Percentiles rank a stretch among this genome's conserved stretches.
These are phyloP conservation scores for Solanum sitiens DNA, from an alignment of 257 asterid genomes.

Conservation along the genomic window DNA sequence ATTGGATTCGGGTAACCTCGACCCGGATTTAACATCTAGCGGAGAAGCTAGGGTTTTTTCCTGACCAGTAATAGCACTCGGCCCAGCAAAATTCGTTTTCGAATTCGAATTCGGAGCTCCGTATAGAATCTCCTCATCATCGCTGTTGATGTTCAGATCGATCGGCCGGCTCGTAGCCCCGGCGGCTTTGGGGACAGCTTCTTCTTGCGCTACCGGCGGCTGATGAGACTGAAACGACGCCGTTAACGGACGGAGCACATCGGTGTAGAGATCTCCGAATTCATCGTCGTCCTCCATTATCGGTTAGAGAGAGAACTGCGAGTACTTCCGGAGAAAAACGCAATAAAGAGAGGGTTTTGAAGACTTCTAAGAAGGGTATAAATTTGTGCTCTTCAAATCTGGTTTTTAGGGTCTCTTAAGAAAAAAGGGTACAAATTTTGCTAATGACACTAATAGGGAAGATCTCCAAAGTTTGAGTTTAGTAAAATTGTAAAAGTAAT, in stretches of 20 bases:
- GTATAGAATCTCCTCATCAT: constrained; percentile 34
- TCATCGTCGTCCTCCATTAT: constrained; percentile 93
- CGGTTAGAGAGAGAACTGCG: not conserved
- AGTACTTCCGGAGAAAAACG: not conserved
- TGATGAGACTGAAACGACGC: constrained; percentile 28
- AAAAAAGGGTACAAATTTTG: not conserved
- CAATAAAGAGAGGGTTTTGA: constrained; percentile 8
- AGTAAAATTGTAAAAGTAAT: not conserved
- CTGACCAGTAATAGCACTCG: constrained; percentile 12
- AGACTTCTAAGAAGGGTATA: not conserved
- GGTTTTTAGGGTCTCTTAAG: not conserved
- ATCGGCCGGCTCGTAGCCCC: constrained; percentile 26
- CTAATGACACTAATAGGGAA: not conserved
- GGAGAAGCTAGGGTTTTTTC: constrained; percentile 16
- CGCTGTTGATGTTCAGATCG: constrained; percentile 52
- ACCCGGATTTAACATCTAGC: not conserved
- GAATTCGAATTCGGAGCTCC: constrained; percentile 29
- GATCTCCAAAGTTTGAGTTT: not conserved
- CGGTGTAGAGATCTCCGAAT: constrained; percentile 97
- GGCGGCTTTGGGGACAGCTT: constrained; percentile 5
- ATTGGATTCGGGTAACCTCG: constrained; percentile 24
- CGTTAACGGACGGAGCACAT: constrained; percentile 62
- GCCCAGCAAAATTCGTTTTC: constrained; percentile 4
- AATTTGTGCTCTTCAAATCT: not conserved
- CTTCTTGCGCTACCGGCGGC: not conserved